Evolutionary conservation across 1,284 basidiomycete species (phyloP), one percentile per base, ranked within the genome.

Genomic region (Ustanciosporium gigantosporum): DNA sequence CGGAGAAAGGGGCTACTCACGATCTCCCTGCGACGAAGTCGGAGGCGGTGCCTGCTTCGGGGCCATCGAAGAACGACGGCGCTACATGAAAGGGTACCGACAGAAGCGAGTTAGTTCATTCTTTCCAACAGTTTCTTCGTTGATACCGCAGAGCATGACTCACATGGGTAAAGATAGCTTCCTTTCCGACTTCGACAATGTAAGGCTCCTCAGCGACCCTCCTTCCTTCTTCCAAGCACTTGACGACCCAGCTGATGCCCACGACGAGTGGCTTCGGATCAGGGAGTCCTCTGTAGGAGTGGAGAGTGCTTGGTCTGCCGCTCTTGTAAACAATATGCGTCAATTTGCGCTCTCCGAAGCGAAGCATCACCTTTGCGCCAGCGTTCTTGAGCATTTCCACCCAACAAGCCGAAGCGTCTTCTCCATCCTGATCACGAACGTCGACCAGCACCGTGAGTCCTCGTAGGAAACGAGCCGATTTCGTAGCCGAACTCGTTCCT

Each of bases 261-360:
- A 74, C 71, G 11, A 74, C 55, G n/a, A 61, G 40, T 13, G 70
- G 70, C 25, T 61, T 64, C 2, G 48, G 47, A 9, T 70, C 66
- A 3, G 48, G 47, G 25, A 59, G 37, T 14, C 57, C 66, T 11
- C 68, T 38, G 25, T 68, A 65, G 36, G 49, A 51, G 36, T 65
- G 61, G 29, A 71, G 43, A 32, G 71, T 74, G 31, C 55, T 59
- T 15, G 69, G 69, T 17, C 49, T 42, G 11, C 71, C 71, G 25
- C 59, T 60, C 45, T 72, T 74, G 55, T 60, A 74, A 25, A 74
- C 66, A 20, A 74, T 72, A 25, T 73, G 70, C 15, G 62, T 73
- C 31, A 73, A 27, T 29, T 48, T 60, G 11, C 52, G n/a, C 40
- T 57, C 53, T 35, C 49, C 49, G 14, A 56, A 55, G 20, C 68